Evolutionary conservation across 2,329 filamentous ascomycete species (phyloP).

Genomic region (Pestalotiopsis sp.): DNA sequence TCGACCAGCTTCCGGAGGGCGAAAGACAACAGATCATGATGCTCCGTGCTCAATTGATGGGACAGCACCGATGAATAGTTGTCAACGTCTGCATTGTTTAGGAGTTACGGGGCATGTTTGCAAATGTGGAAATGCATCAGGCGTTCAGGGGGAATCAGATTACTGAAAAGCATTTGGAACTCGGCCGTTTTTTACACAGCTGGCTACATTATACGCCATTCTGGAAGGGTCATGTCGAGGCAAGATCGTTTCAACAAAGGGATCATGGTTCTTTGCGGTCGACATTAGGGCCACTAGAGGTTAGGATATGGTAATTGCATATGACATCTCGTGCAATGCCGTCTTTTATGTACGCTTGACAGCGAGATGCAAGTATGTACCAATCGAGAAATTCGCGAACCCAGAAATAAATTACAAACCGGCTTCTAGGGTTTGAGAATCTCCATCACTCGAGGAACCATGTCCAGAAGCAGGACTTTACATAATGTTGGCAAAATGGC

Average conservation of each 20-base stretch:
- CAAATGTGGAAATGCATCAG: background rate
- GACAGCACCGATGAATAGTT: conserved; percentile 32
- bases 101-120: conserved; percentile 11
- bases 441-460: background rate
- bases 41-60: conserved; percentile 66
- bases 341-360: too few relatives aligned
- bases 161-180: conserved; percentile 1
- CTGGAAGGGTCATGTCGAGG: background rate
- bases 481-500: background rate
- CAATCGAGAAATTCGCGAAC: too few relatives aligned
- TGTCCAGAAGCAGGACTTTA: background rate
- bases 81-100: background rate
- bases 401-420: too few relatives aligned
- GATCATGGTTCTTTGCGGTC: background rate
- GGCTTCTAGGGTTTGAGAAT: background rate
- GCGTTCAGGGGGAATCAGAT: background rate
- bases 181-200: background rate
- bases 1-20: conserved; percentile 75
- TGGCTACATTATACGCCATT: background rate
- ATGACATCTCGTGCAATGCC: background rate
- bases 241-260: background rate
- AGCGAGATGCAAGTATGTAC: too few relatives aligned
- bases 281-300: background rate
- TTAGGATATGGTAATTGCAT: background rate
- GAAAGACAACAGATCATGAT: conserved; percentile 80